A percentile compares a stretch with the other conserved stretches of the same genome.
Conservation (phyloP, 139 green algal genomes). For the Tetratostichococcus sp. region DNA sequence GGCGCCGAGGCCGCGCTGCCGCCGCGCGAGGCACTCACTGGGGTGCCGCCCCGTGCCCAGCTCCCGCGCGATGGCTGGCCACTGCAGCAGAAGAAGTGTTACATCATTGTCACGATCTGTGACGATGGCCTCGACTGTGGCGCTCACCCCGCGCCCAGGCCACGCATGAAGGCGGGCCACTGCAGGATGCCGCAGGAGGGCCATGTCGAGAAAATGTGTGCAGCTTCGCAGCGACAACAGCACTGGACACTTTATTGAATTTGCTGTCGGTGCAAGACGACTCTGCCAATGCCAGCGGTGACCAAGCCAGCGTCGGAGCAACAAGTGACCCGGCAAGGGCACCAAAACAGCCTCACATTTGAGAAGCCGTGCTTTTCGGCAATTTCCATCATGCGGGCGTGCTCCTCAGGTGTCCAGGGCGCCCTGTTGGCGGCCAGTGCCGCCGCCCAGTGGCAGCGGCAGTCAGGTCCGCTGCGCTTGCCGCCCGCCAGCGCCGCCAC, state of each 20-base stretch:
- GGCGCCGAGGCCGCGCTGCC: neutral
- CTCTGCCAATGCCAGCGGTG: too few relatives aligned
- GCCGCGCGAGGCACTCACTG: constrained; percentile 10
- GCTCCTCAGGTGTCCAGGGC: constrained; percentile 12
- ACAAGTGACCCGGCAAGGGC: too few relatives aligned
- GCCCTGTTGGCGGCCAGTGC: neutral
- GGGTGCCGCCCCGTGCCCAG: constrained; percentile 14
- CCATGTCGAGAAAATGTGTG: too few relatives aligned
- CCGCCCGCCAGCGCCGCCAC: neutral
- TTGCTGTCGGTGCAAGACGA: too few relatives aligned
- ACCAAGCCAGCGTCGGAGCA: too few relatives aligned
- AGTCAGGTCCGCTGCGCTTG: neutral
- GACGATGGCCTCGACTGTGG: too few relatives aligned
- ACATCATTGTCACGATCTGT: too few relatives aligned
- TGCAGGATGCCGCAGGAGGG: too few relatives aligned
- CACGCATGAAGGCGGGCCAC: neutral
- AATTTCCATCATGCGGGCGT: constrained; percentile 7
- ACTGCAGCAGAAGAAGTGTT: constrained; percentile 1
- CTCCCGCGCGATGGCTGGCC: neutral
- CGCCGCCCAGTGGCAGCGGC: constrained; percentile 5
- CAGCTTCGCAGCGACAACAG: too few relatives aligned
- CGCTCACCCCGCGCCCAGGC: constrained; percentile 7
- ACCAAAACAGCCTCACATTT: constrained; percentile 15
- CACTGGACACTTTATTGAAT: too few relatives aligned
- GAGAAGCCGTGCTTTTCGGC: neutral